A percentile compares a stretch with the other conserved stretches of the same genome.
Conservation (phyloP, 1,284 basidiomycete species). For the Moesziomyces antarcticus region DNA sequence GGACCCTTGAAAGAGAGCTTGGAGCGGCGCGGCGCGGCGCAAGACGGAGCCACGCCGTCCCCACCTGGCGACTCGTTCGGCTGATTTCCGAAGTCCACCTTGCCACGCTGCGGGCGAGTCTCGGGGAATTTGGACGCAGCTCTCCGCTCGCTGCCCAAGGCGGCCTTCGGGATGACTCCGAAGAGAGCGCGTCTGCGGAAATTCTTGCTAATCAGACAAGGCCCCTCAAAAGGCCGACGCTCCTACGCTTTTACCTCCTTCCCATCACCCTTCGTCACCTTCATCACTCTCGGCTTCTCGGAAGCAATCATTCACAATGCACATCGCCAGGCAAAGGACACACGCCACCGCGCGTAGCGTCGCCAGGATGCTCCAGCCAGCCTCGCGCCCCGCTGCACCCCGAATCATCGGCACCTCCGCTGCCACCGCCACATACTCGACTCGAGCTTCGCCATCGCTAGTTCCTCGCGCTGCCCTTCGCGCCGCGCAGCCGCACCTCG, state of each 20-base stretch:
- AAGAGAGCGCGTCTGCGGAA: constrained; percentile 2
- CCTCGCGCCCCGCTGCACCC: constrained; percentile 11
- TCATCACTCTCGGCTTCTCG: background rate
- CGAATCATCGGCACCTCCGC: constrained; percentile 27
- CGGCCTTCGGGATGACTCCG: constrained; percentile 31
- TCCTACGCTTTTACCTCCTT: background rate
- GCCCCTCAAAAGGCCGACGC: background rate
- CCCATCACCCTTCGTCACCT: background rate
- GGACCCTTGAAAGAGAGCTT: constrained; percentile 5
- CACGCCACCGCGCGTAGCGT: constrained; percentile 22
- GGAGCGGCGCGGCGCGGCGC: background rate
- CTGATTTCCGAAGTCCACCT: constrained; percentile 1
- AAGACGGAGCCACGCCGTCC: background rate
- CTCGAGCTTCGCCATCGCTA: constrained; percentile 6
- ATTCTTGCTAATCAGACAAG: constrained; percentile 18
- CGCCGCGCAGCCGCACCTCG: background rate
- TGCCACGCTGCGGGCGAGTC: constrained; percentile 3
- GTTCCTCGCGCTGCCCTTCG: constrained; percentile 1
- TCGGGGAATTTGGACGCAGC: constrained; percentile 16
- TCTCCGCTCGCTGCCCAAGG: background rate
- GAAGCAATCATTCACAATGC: constrained; percentile 3
- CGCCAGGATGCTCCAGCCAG: constrained; percentile 23
- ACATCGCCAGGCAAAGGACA: constrained; percentile 20
- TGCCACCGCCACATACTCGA: constrained; percentile 17
- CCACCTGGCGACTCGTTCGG: background rate